Conservation (phyloP, 257 asterid genomes). For the Penstemon eatonii region DNA sequence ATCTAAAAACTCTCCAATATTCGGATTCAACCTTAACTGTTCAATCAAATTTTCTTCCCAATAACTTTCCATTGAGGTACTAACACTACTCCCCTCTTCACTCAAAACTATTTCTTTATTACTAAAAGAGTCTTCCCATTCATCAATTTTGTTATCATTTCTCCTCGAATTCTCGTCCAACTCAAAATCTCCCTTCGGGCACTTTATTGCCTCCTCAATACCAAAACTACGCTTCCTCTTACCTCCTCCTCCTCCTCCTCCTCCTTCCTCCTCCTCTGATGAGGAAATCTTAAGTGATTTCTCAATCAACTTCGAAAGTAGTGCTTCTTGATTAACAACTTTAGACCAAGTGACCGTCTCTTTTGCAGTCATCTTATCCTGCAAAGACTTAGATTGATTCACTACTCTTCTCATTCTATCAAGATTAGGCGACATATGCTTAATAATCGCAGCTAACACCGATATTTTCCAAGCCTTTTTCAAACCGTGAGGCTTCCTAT, state of each 20-base stretch:
- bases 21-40: constrained; percentile 27
- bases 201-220: not conserved
- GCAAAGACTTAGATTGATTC: constrained; percentile 56
- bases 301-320: constrained; percentile 26
- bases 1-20: constrained; percentile 21
- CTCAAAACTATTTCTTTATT: constrained; percentile 15
- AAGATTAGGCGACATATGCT: constrained; percentile 53
- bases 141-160: constrained; percentile 17
- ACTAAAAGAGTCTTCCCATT: not conserved
- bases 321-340: constrained; percentile 52
- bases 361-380: constrained; percentile 63
- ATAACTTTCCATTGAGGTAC: constrained; percentile 14
- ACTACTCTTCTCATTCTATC: constrained; percentile 46
- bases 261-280: constrained; percentile 10
- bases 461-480: constrained; percentile 63
- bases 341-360: constrained; percentile 44
- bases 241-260: not conserved
- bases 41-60: constrained; percentile 35
- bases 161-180: constrained; percentile 36
- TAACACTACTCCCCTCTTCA: constrained; percentile 24
- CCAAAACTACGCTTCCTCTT: constrained; percentile 6
- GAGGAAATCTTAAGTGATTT: constrained; percentile 36
- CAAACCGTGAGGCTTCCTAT: constrained; percentile 62
- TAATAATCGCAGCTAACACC: constrained; percentile 57
- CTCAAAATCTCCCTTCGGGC: constrained; percentile 43